phyloP scores from a whole-genome alignment of 176 grass and related monocot genomes.

The Oryza meyeriana region DNA sequence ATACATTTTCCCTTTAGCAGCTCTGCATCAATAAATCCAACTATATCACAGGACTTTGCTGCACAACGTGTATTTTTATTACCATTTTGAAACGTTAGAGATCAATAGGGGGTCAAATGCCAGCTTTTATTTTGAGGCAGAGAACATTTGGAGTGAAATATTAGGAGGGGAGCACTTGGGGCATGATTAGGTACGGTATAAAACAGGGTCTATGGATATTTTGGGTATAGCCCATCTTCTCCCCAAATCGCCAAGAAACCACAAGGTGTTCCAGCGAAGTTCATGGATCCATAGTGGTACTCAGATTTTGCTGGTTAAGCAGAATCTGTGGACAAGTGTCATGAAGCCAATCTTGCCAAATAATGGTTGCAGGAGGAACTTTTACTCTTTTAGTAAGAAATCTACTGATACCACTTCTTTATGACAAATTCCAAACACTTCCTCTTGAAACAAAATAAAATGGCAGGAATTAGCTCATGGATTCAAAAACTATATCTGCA shows the following conservation, averaged over 20 bases:
- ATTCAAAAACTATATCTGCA: not conserved
- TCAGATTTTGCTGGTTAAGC: not conserved
- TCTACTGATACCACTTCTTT: not conserved
- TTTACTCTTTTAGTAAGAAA: not conserved
- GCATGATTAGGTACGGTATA: not conserved
- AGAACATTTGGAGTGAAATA: not conserved
- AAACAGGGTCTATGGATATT: not conserved
- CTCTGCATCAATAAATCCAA: not conserved
- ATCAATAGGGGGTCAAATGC: not conserved
- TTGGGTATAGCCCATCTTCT: not conserved
- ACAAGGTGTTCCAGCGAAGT: not conserved
- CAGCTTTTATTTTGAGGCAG: not conserved
- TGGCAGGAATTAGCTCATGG: not conserved
- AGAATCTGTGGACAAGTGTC: not conserved
- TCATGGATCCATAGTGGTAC: not conserved
- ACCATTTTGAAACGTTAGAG: not conserved
- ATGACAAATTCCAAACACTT: not conserved
- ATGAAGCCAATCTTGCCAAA: not conserved
- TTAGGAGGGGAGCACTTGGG: not conserved
- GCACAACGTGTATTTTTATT: not conserved
- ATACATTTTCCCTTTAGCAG: not conserved
- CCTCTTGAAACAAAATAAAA: no score
- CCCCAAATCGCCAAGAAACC: not conserved
- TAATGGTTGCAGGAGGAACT: not conserved
- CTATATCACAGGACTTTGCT: not conserved